Evolutionary conservation across 495 filamentous ascomycete genomes (phyloP), one percentile per base, ranked within the genome.

Genomic region (Annulohypoxylon bovei): DNA sequence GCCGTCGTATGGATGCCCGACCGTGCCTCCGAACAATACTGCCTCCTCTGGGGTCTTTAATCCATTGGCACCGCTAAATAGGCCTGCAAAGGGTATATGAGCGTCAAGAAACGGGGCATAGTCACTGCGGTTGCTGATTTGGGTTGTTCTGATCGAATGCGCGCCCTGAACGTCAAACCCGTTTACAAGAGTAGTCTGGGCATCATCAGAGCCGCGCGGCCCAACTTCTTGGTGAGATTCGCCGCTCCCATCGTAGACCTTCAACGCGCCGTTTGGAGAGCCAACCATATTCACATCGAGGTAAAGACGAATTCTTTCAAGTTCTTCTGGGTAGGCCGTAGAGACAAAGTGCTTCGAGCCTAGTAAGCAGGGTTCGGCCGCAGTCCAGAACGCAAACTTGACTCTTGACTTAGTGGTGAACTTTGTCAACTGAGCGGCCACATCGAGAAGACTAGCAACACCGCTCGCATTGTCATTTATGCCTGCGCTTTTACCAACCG

Each of bases 281-380:
- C 87, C 88, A 49, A 89, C 84, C 88, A 90, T 91, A 75, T 90
- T 88, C 70, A 89, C 87, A 76, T 91, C 88, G 65, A 90, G 86
- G 68, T 89, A 89, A 1, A 89, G 82, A 0, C 79, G 74, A 63
- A 91, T 84, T 50, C 86, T 86, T 12, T 65, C 74, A 22, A 81
- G 78, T 50, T 88, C 87, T 4, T 73, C 76, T 0, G 70, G 40
- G 25, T 76, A 58, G n/a, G 84, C 78, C 18, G 61, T 75, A 6
- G 76, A 70, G 59, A 88, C 79, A 75, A 87, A 90, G 71, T 82
- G 80, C 8, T 77, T 79, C 35, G 84, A 84, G 33, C 88, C 88
- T 23, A 89, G 62, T 16, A 89, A 78, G 47, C 85, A 83, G 37
- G 78, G 80, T 72, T 86, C 82, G 64, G 88, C 86, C 1, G 81